phyloP scores from a whole-genome alignment of 139 green algal genomes.

The Micromonas commoda region DNA sequence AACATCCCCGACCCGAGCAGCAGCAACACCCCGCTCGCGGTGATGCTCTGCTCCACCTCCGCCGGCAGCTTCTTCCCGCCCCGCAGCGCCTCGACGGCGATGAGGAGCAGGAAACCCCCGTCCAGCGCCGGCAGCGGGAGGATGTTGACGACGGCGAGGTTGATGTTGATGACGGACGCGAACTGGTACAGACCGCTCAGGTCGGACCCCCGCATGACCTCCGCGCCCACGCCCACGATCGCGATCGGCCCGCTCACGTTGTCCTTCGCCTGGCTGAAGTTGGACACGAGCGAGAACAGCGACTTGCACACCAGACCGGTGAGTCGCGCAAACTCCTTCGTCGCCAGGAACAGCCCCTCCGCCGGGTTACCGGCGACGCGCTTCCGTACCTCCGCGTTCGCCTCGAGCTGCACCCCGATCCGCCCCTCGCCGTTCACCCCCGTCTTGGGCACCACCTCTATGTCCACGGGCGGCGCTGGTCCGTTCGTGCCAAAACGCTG shows the following conservation, averaged over 20 bases:
- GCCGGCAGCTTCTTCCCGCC: slow-evolving; percentile 79
- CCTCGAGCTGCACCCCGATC: slow-evolving; percentile 79
- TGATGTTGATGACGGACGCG: slow-evolving; percentile 95
- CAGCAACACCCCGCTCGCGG: slow-evolving; percentile 77
- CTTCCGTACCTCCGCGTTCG: slow-evolving; percentile 59
- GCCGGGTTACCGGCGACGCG: slow-evolving; percentile 19
- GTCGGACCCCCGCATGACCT: slow-evolving; percentile 68
- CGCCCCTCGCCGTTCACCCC: slow-evolving; percentile 56
- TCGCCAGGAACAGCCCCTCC: slow-evolving; percentile 37
- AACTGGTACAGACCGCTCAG: slow-evolving; percentile 77
- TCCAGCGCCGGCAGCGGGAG: slow-evolving; percentile 92
- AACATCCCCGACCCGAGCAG: slow-evolving; percentile 69
- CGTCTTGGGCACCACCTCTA: slow-evolving; percentile 24
- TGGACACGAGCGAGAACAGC: slow-evolving; percentile 37
- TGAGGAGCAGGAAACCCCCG: slow-evolving; percentile 85
- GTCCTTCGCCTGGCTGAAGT: slow-evolving; percentile 35
- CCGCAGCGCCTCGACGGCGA: slow-evolving; percentile 72
- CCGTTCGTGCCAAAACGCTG: neutral
- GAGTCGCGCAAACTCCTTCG: slow-evolving; percentile 54
- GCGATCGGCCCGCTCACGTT: slow-evolving; percentile 82
- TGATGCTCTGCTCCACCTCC: slow-evolving; percentile 75
- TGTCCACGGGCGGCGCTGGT: neutral
- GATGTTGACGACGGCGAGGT: slow-evolving; percentile 92
- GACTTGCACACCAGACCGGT: slow-evolving; percentile 39
- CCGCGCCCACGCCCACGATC: slow-evolving; percentile 77